Percentiles rank a stretch among this genome's conserved stretches.
Conservation (phyloP, 1,284 basidiomycete species). For the Trichosporon sp. region DNA sequence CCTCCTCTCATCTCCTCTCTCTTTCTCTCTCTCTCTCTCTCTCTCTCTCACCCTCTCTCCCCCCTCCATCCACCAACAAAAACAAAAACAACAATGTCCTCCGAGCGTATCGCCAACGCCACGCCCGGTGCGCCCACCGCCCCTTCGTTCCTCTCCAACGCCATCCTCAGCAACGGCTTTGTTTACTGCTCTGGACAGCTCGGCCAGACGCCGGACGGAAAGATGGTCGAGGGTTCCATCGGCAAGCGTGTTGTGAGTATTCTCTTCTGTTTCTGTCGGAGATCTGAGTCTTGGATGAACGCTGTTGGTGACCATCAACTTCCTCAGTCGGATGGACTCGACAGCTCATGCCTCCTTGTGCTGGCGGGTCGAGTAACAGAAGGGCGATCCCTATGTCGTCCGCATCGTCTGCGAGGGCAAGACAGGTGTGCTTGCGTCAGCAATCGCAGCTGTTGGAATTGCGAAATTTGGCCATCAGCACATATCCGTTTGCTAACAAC, state of each 20-base stretch:
- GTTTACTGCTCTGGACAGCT: constrained; percentile 68
- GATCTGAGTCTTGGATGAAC: too few species aligned
- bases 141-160: constrained; percentile 61
- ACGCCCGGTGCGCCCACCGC: constrained; percentile 53
- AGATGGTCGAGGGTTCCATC: constrained; percentile 63
- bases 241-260: constrained; percentile 61
- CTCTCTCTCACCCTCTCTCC: not conserved
- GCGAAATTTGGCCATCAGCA: too few species aligned
- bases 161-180: constrained; percentile 59
- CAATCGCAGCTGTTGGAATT: too few species aligned
- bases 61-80: not conserved
- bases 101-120: constrained; percentile 34
- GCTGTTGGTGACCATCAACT: too few species aligned
- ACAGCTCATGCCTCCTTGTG: too few species aligned
- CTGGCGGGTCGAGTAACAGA: too few species aligned
- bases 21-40: not conserved
- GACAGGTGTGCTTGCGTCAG: too few species aligned
- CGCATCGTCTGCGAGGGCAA: too few species aligned
- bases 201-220: constrained; percentile 61
- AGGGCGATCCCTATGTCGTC: too few species aligned
- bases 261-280: not conserved
- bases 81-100: constrained; percentile 22
- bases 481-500: not conserved
- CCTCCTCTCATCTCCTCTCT: too few species aligned
- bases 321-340: too few species aligned